Evolutionary conservation across 352 stramenopile genomes (phyloP).

Genomic region (Discostella stelligera): DNA sequence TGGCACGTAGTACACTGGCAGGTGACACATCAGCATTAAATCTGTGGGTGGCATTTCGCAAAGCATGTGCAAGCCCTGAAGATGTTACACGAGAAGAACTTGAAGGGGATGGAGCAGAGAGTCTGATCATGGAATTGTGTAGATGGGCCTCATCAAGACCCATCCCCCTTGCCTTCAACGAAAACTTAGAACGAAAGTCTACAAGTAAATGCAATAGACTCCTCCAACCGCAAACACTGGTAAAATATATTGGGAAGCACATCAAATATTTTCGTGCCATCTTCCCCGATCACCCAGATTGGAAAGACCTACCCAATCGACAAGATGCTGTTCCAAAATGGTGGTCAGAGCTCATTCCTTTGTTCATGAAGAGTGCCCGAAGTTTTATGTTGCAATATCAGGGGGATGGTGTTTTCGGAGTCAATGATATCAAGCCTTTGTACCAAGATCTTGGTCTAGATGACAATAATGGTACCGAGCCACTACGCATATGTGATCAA

Average conservation of each 20-base stretch:
- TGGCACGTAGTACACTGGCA: background rate
- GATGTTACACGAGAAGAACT: background rate
- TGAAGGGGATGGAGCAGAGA: background rate
- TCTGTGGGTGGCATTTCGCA: conserved; percentile 4
- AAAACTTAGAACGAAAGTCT: background rate
- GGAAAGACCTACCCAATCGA: background rate
- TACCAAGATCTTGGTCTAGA: too few species aligned
- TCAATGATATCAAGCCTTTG: too few species aligned
- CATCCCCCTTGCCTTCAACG: background rate
- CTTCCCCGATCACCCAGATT: background rate
- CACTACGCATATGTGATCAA: too few species aligned
- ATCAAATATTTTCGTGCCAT: background rate
- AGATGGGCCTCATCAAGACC: background rate
- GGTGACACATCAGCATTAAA: background rate
- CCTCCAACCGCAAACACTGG: background rate
- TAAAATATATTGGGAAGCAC: conserved; percentile 2
- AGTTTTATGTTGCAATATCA: too few species aligned
- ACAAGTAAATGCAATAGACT: background rate
- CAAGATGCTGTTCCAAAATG: background rate
- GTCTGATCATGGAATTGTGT: background rate
- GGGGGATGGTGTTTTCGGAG: too few species aligned
- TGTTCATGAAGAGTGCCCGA: background rate
- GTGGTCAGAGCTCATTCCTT: background rate
- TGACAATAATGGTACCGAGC: too few species aligned
- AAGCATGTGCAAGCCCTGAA: background rate